Percentiles rank a stretch among this genome's conserved stretches.
phyloP scores from a whole-genome alignment of 2,329 filamentous ascomycete species.

The Achaetomium macrosporum region DNA sequence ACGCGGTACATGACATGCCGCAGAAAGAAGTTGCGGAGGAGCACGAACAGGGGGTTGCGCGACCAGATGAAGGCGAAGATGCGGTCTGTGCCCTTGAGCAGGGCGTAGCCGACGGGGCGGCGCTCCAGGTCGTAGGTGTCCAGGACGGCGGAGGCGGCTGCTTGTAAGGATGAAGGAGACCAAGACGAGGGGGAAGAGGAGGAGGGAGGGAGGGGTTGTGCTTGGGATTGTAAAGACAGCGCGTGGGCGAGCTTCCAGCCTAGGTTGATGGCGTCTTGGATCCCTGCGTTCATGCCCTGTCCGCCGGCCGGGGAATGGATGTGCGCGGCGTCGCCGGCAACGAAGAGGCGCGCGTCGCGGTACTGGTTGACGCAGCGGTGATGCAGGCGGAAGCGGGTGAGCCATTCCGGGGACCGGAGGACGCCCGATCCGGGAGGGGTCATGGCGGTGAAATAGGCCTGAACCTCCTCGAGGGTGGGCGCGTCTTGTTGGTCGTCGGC shows the following conservation, averaged over 20 bases:
- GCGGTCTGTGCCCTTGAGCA: slow-evolving; percentile 38
- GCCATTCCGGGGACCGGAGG: slow-evolving; percentile 32
- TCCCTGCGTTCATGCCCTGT: slow-evolving; percentile 52
- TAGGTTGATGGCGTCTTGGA: slow-evolving; percentile 49
- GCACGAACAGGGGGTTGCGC: slow-evolving; percentile 30
- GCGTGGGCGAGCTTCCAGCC: slow-evolving; percentile 48
- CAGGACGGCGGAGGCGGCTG: slow-evolving; percentile 33
- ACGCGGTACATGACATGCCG: slow-evolving; percentile 35
- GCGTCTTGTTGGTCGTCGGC: slow-evolving; percentile 3
- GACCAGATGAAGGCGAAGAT: slow-evolving; percentile 36
- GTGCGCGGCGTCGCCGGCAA: slow-evolving; percentile 53
- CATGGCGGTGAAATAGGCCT: slow-evolving; percentile 27
- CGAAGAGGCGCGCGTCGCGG: slow-evolving; percentile 43
- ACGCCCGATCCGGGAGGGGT: slow-evolving; percentile 25
- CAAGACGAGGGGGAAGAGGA: neutral
- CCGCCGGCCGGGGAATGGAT: slow-evolving; percentile 51
- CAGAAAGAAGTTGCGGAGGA: slow-evolving; percentile 36
- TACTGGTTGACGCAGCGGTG: slow-evolving; percentile 38
- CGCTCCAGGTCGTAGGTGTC: slow-evolving; percentile 27
- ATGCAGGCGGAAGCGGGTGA: slow-evolving; percentile 42
- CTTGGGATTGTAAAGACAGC: slow-evolving; percentile 27
- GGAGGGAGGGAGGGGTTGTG: slow-evolving; percentile 13
- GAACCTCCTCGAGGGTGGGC: slow-evolving; percentile 31
- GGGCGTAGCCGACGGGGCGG: slow-evolving; percentile 36
- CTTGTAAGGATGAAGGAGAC: neutral